Percentiles rank a stretch among this genome's conserved stretches.
Conservation (phyloP, 1,139 yeast species). For the Yarrowia galli region DNA sequence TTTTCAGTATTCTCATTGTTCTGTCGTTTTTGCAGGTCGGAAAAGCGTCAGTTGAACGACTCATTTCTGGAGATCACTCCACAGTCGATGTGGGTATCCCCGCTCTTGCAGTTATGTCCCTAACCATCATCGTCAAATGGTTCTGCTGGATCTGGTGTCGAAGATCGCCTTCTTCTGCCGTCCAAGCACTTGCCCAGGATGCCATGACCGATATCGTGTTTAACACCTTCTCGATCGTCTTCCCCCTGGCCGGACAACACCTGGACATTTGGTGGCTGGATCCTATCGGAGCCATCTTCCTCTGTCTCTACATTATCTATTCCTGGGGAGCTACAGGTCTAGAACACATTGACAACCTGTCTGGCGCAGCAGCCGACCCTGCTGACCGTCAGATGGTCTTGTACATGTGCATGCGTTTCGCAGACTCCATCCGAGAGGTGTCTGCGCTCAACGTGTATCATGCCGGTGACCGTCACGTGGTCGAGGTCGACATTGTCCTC, state of each 20-base stretch:
- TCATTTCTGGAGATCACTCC: conserved; percentile 46
- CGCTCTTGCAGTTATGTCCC: conserved; percentile 66
- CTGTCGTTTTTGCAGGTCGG: conserved; percentile 78
- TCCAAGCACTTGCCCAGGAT: conserved; percentile 82
- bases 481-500: conserved; percentile 76
- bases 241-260: conserved; percentile 67
- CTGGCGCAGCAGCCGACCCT: conserved; percentile 74
- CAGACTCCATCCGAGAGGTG: conserved; percentile 68
- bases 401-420: conserved; percentile 72
- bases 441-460: conserved; percentile 77
- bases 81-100: conserved; percentile 61
- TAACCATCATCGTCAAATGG: conserved; percentile 67
- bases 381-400: conserved; percentile 70
- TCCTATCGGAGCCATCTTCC: conserved; percentile 71
- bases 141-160: conserved; percentile 72
- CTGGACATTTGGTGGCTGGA: conserved; percentile 73
- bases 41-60: conserved; percentile 59
- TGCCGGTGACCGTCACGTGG: conserved; percentile 77
- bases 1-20: conserved; percentile 74
- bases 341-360: conserved; percentile 75
- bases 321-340: conserved; percentile 69
- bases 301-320: conserved; percentile 67
- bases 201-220: conserved; percentile 80
- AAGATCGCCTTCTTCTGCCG: conserved; percentile 68
- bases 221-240: conserved; percentile 70